Conservation (phyloP, 129 eudicot species). For the Tagetes erecta region DNA sequence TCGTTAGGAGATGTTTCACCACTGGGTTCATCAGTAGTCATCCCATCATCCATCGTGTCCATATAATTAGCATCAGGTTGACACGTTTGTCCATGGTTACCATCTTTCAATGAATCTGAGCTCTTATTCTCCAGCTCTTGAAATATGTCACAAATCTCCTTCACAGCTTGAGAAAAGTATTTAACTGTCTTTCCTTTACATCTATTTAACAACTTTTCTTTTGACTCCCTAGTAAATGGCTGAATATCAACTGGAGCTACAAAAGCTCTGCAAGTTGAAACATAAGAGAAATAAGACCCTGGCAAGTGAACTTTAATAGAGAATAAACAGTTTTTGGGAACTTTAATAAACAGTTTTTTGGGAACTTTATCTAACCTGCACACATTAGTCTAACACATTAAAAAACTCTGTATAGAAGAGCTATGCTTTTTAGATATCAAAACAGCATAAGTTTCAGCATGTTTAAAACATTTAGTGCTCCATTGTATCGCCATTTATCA, state of each 20-base stretch:
- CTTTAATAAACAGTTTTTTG: neutral
- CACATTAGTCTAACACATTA: constrained; percentile 7
- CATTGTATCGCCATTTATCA: neutral
- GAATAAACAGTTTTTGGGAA: constrained; percentile 2
- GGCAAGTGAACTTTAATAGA: neutral
- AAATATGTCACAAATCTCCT: constrained; percentile 68
- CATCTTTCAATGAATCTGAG: constrained; percentile 47
- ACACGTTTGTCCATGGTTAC: constrained; percentile 37
- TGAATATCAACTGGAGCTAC: constrained; percentile 82
- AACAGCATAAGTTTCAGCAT: constrained; percentile 6
- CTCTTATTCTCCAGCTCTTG: constrained; percentile 47
- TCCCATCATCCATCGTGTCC: constrained; percentile 47
- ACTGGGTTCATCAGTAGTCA: constrained; percentile 33
- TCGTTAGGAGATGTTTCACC: constrained; percentile 39
- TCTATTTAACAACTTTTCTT: constrained; percentile 53
- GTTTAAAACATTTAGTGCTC: neutral
- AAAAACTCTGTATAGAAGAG: neutral
- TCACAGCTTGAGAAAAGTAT: constrained; percentile 72
- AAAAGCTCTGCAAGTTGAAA: constrained; percentile 64
- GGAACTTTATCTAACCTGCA: constrained; percentile 10
- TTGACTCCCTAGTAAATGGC: constrained; percentile 64
- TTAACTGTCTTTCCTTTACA: constrained; percentile 65
- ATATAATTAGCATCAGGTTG: constrained; percentile 46
- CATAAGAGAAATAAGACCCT: constrained; percentile 20
- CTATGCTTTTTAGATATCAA: constrained; percentile 2